These are phyloP conservation scores for Termitomyces sp. DNA, from an alignment of 768 basidiomycete genomes.

Conservation along the genomic window DNA sequence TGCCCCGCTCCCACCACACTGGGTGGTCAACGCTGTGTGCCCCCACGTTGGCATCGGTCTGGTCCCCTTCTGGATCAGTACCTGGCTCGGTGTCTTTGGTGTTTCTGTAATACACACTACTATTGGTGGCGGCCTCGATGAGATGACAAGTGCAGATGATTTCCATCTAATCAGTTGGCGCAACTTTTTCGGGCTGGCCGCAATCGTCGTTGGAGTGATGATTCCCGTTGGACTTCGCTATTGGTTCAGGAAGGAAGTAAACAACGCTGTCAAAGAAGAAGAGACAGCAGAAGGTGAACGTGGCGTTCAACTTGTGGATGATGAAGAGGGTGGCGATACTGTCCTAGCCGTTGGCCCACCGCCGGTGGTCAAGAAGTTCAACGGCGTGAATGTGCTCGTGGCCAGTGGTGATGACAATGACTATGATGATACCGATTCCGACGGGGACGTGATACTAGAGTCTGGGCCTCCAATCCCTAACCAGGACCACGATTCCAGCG, in stretches of 20 bases:
- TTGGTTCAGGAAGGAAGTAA: conserved; percentile 66
- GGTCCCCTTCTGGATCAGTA: conserved; percentile 84
- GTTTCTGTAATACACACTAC: conserved; percentile 93
- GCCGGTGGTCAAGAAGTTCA: conserved; percentile 34
- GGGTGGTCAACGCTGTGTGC: conserved; percentile 91
- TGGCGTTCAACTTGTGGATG: conserved; percentile 14
- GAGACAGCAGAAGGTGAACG: conserved; percentile 20
- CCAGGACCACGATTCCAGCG: conserved; percentile 11
- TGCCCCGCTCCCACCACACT: conserved; percentile 91
- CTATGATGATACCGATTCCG: conserved; percentile 41
- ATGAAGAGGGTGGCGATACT: conserved; percentile 31
- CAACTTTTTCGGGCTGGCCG: conserved; percentile 81
- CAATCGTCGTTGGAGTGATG: conserved; percentile 86
- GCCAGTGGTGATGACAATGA: conserved; percentile 30
- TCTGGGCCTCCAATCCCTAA: conserved; percentile 52
- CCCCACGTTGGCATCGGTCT: conserved; percentile 89
- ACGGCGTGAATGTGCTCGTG: conserved; percentile 22
- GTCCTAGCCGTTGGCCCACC: conserved; percentile 56
- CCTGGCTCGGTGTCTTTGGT: conserved; percentile 87
- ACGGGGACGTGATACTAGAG: conserved; percentile 71
- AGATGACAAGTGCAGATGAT: conserved; percentile 92
- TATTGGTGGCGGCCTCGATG: conserved; percentile 87
- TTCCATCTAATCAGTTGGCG: conserved; percentile 91
- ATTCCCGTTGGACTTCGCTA: conserved; percentile 88
- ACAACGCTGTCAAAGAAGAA: conserved; percentile 30